Base-by-base conservation (phyloP, 2,329 filamentous ascomycete genomes). In the Lizonia empirigonia region DNA sequence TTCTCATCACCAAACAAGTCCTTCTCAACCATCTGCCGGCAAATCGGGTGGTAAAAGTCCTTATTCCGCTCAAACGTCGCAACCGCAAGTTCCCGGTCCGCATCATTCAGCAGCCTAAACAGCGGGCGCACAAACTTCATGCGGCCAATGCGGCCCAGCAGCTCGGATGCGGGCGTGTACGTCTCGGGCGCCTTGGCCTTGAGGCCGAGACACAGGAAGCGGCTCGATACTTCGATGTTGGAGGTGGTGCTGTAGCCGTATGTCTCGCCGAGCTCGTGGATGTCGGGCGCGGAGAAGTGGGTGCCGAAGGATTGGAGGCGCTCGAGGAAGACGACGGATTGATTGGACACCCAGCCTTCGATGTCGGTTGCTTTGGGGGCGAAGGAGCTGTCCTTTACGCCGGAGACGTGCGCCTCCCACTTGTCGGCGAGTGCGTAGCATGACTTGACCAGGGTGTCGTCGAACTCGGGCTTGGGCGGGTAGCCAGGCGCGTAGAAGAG, bases 111-210 rank as follows among this genome's bases (percentile, higher is more conserved):
- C 40, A 84, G 82, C 55, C 88, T 82, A 77, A 88, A 97, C 67
- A 97, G 76, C 18, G 93, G 91, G 38, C 93, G 81, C 52, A 97
- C 93, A 74, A 93, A 97, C 82, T 97, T 97, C 94, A 99, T 97
- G 50, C 94, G 81, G 10, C 94, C 94, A 19, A 97, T 91, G 44
- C 82, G 81, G 24, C 90, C 89, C 30, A 97, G 78, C 47, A 97
- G 78, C 51, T 89, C 84, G 1, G 88, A 85, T 0, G 90, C 85
- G 1, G 87, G 86, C 53, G 84, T 70, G 65, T 93, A 90, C 29
- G 88, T 83, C 50, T 80, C 82, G 42, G 81, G 74, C 63, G 91
- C 89, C 50, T 85, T 83, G 10, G 90, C 88, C 63, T 84, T 84
- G 67, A 99, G 81, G 1, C 90, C 90, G 26, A 97, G 83, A 45